These are phyloP conservation scores for Eutrema japonicum DNA, from an alignment of 345 rosid genomes.

Conservation along the genomic window DNA sequence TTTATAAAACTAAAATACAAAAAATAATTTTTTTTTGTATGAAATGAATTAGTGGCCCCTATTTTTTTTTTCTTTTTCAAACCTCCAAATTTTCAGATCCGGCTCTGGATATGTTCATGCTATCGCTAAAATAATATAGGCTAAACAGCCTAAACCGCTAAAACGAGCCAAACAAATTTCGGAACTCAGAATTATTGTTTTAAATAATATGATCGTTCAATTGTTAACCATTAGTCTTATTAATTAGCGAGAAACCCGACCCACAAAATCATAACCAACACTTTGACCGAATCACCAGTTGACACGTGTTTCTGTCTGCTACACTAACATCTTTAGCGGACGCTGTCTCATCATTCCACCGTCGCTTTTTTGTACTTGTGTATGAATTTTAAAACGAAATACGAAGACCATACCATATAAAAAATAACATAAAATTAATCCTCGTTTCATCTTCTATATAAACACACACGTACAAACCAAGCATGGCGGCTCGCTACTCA, in stretches of 20 bases:
- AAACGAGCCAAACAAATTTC: neutral
- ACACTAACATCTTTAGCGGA: constrained; percentile 48
- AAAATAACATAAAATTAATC: neutral
- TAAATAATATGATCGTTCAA: neutral
- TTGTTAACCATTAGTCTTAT: neutral
- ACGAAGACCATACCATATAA: constrained; percentile 15
- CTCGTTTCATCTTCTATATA: constrained; percentile 28
- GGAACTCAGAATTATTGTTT: neutral
- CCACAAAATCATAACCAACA: constrained; percentile 46
- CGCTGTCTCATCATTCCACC: constrained; percentile 32
- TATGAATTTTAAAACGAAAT: constrained; percentile 23
- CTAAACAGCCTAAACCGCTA: neutral
- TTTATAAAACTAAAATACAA: no score
- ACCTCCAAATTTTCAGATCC: no score
- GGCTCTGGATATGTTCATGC: no score
- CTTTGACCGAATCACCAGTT: constrained; percentile 29
- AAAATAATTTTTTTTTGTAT: no score
- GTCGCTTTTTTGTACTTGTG: constrained; percentile 1
- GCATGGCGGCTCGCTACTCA: constrained; percentile 66
- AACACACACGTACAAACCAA: constrained; percentile 47
- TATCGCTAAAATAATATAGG: neutral
- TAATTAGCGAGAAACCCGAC: constrained; percentile 18
- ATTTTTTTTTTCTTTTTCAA: no score
- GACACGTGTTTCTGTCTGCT: constrained; percentile 78
- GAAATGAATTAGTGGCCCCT: no score